These are phyloP conservation scores for Przewalskia tangutica DNA, from an alignment of 257 asterid genomes.

Conservation along the genomic window DNA sequence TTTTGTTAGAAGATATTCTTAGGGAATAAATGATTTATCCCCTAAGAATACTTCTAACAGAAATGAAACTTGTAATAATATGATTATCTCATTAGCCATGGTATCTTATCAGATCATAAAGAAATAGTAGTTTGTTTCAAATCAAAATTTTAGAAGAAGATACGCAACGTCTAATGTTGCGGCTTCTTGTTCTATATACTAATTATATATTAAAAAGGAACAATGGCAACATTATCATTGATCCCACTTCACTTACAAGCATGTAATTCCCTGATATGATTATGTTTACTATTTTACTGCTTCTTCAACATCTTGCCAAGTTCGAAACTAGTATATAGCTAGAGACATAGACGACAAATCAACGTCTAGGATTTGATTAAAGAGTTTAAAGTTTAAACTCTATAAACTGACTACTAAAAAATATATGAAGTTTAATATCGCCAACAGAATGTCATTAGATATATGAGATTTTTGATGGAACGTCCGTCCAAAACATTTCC, in stretches of 20 bases:
- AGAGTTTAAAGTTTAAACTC: not conserved
- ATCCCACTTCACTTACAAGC: constrained; percentile 34
- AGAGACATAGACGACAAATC: not conserved
- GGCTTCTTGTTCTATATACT: not conserved
- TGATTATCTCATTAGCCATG: constrained; percentile 1
- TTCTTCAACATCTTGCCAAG: not conserved
- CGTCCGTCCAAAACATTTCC: not conserved
- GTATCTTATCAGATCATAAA: not conserved
- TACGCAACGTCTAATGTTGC: not conserved
- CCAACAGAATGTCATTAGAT: not conserved
- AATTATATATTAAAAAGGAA: not conserved
- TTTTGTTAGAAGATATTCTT: too few species aligned
- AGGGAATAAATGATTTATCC: too few species aligned
- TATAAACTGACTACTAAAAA: not conserved
- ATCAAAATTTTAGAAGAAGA: not conserved
- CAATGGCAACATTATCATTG: constrained; percentile 25
- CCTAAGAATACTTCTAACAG: too few species aligned
- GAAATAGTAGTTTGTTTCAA: not conserved
- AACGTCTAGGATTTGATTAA: not conserved
- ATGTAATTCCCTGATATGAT: constrained; percentile 24
- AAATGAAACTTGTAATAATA: not conserved
- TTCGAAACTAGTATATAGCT: not conserved
- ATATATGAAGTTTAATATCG: too few species aligned
- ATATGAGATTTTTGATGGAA: not conserved
- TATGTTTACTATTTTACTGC: constrained; percentile 24